Evolutionary conservation across 2,329 filamentous ascomycete species (phyloP).

Genomic region (Talaromyces marneffei): DNA sequence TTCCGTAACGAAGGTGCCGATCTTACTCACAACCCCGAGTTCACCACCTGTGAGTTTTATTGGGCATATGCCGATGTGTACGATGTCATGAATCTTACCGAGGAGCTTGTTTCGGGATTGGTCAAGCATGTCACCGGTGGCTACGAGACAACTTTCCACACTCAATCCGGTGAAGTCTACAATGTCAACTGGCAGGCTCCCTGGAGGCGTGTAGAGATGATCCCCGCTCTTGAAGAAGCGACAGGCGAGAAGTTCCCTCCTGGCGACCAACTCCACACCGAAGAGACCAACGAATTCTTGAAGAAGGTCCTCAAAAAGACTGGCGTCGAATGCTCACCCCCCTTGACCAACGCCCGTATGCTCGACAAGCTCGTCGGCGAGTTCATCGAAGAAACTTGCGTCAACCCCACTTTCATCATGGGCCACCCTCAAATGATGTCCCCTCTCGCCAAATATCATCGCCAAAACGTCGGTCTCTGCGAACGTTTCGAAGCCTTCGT

Average conservation of each 20-base stretch:
- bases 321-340: conserved; percentile 82
- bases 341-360: conserved; percentile 90
- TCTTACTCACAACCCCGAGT: conserved; percentile 95
- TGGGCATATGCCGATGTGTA: conserved; percentile 88
- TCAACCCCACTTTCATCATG: conserved; percentile 88
- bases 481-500: conserved; percentile 98
- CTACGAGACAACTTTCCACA: conserved; percentile 80
- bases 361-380: conserved; percentile 91
- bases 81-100: conserved; percentile 84
- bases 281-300: conserved; percentile 84
- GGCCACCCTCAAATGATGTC: conserved; percentile 88
- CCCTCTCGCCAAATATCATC: conserved; percentile 92
- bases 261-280: conserved; percentile 80
- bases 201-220: conserved; percentile 94
- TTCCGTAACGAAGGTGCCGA: conserved; percentile 93
- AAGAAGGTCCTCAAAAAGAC: conserved; percentile 78
- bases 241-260: conserved; percentile 92
- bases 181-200: conserved; percentile 94
- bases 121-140: conserved; percentile 84
- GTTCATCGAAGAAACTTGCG: conserved; percentile 87
- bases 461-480: conserved; percentile 72
- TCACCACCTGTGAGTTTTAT: conserved; percentile 97
- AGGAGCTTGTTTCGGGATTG: conserved; percentile 83
- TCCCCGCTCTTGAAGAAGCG: conserved; percentile 80
- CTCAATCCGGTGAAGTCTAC: conserved; percentile 76